phyloP scores from a whole-genome alignment of 2,329 filamentous ascomycete species.

The Orbilia oligospora region DNA sequence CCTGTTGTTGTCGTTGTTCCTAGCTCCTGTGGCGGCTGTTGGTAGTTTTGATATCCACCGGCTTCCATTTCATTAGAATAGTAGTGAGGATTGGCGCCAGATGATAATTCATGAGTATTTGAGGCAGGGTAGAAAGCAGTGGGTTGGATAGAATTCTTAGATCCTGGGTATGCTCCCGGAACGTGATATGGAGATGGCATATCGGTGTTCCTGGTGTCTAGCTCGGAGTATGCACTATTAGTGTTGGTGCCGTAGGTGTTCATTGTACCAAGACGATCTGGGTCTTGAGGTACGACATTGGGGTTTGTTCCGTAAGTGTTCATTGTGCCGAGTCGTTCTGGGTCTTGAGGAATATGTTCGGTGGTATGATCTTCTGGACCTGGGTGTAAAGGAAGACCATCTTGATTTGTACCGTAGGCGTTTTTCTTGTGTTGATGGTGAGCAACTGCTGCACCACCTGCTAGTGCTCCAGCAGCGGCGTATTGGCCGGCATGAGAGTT shows the following conservation, averaged over 20 bases:
- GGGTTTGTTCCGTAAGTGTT: constrained; percentile 47
- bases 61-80: constrained; percentile 54
- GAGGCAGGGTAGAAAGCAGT: constrained; percentile 48
- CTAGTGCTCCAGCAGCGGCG: constrained; percentile 53
- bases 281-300: constrained; percentile 26
- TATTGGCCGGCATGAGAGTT: constrained; percentile 54
- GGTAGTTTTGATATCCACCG: constrained; percentile 19
- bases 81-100: constrained; percentile 34
- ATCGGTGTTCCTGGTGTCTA: constrained; percentile 28
- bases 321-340: constrained; percentile 54
- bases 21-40: constrained; percentile 32
- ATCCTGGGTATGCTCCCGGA: constrained; percentile 42
- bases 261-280: constrained; percentile 57
- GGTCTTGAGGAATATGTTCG: constrained; percentile 42
- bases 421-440: constrained; percentile 53
- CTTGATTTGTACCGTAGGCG: constrained; percentile 11
- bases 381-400: constrained; percentile 43
- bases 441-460: constrained; percentile 45
- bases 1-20: constrained; percentile 1
- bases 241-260: constrained; percentile 48
- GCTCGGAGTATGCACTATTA: constrained; percentile 56
- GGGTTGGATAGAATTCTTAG: constrained; percentile 30
- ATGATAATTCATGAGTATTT: constrained; percentile 35
- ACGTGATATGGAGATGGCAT: constrained; percentile 19
- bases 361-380: constrained; percentile 48